Base-by-base conservation (phyloP, 2,329 filamentous ascomycete species). In the Nakataea oryzae region DNA sequence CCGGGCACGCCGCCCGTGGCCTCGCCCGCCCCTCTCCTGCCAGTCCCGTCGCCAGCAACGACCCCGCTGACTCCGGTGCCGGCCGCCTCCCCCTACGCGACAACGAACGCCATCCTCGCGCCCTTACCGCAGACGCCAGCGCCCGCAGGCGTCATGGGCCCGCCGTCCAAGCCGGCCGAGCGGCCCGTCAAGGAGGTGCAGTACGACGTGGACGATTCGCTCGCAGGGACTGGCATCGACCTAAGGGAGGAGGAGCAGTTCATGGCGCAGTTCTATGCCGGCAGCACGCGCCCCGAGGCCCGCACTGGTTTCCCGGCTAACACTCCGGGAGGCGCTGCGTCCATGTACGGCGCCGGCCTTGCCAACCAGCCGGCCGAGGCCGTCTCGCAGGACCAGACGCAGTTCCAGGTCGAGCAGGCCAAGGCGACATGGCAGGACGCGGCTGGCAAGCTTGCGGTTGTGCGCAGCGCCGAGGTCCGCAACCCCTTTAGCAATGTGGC, bases 151-250 rank as follows among this genome's bases (percentile, higher is more conserved):
- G 68, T 71, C 57, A 87, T 84, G 83, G 82, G 81, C 0, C 84
- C 77, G 64, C 85, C 82, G 68, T 86, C 81, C 68, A 85, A 83
- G 69, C 85, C 79, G 63, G 79, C 79, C 24, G 88, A 89, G 63
- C 79, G 80, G 66, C 82, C 85, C 56, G 80, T 82, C 14, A 91
- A 86, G 66, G 81, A 82, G 62, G 79, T 80, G 62, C 78, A 84
- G 63, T 86, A 93, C 68, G 91, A 96, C 69, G 82, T 93, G 57
- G 90, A 88, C 66, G 93, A 97, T 75, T 89, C 92, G 60, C 75
- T 96, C 62, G 87, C 88, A 24, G 90, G 89, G 24, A 93, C 91
- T 21, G 92, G 91, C 59, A 91, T 97, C 65, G 90, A 96, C 76
- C 75, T 96, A 58, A 86, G 88, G 63, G 91, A 91, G 66, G 93